Conservation (phyloP, 768 basidiomycete species). For the Trametes meyenii region DNA sequence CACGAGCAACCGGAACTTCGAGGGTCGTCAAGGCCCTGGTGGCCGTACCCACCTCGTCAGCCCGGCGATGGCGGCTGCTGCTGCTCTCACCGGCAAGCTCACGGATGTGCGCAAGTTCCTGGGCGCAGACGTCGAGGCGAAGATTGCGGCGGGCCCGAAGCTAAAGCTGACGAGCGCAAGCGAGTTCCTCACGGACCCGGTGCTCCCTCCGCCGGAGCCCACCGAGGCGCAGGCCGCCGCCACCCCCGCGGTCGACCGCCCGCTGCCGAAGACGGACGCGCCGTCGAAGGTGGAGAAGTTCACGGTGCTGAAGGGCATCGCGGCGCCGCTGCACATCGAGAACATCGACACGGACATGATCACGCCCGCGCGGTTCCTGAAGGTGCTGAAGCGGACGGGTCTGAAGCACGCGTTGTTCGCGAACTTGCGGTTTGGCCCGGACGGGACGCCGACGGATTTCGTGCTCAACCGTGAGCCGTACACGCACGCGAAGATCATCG, state of each 20-base stretch:
- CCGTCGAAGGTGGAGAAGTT: conserved; percentile 44
- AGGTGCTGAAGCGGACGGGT: conserved; percentile 66
- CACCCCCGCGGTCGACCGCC: conserved; percentile 9
- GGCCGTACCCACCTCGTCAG: conserved; percentile 65
- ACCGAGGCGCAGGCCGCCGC: conserved; percentile 21
- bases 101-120: conserved; percentile 61
- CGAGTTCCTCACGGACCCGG: conserved; percentile 76
- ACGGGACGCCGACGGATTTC: conserved; percentile 57
- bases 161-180: conserved; percentile 72
- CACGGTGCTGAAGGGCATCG: conserved; percentile 52
- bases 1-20: conserved; percentile 69
- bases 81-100: conserved; percentile 60
- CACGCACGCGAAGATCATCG: conserved; percentile 53
- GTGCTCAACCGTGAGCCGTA: conserved; percentile 63
- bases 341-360: conserved; percentile 71
- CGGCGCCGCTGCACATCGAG: conserved; percentile 55
- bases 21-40: conserved; percentile 63
- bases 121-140: conserved; percentile 37
- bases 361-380: conserved; percentile 69
- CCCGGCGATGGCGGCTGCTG: conserved; percentile 71
- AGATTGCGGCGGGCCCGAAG: conserved; percentile 39
- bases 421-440: conserved; percentile 51
- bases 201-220: conserved; percentile 43
- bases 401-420: conserved; percentile 62
- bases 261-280: conserved; percentile 33